Evolutionary conservation across 352 stramenopile genomes (phyloP).

Genomic region (Pythium periplocum): DNA sequence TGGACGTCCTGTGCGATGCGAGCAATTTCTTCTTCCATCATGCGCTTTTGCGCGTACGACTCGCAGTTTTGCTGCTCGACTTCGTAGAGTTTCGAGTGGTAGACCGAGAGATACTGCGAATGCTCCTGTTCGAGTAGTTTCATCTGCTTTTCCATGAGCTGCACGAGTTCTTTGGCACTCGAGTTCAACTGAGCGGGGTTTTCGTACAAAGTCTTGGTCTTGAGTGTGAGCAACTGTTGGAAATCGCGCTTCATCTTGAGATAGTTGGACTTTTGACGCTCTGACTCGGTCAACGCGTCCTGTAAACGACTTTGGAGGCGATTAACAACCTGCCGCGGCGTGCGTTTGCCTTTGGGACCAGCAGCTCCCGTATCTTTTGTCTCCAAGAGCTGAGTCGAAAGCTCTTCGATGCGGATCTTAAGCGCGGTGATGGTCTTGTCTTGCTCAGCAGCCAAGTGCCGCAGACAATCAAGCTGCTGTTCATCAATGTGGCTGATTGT

Average conservation of each 20-base stretch:
- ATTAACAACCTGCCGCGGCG: constrained; percentile 18
- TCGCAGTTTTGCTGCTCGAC: constrained; percentile 50
- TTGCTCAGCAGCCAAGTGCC: constrained; percentile 40
- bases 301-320: constrained; percentile 32
- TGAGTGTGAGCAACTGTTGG: constrained; percentile 33
- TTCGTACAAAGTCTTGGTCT: constrained; percentile 33
- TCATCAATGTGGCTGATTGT: constrained; percentile 29
- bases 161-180: constrained; percentile 27
- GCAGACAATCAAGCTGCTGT: constrained; percentile 43
- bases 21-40: constrained; percentile 41
- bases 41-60: constrained; percentile 37
- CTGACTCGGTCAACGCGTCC: constrained; percentile 33
- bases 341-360: constrained; percentile 4
- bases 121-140: constrained; percentile 37
- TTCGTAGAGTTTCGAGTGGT: constrained; percentile 46
- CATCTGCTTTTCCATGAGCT: constrained; percentile 39
- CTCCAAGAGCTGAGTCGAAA: constrained; percentile 19
- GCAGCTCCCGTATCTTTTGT: constrained; percentile 1
- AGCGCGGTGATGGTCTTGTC: constrained; percentile 41
- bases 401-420: constrained; percentile 36
- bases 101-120: constrained; percentile 26
- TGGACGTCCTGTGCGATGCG: constrained; percentile 31
- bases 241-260: constrained; percentile 43
- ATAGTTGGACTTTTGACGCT: constrained; percentile 38
- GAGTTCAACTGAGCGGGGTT: constrained; percentile 27